A percentile compares a stretch with the other conserved stretches of the same genome.
These are phyloP conservation scores for Marchantia polymorpha DNA, from an alignment of 225 moss, liverwort and hornwort genomes.

Conservation along the genomic window DNA sequence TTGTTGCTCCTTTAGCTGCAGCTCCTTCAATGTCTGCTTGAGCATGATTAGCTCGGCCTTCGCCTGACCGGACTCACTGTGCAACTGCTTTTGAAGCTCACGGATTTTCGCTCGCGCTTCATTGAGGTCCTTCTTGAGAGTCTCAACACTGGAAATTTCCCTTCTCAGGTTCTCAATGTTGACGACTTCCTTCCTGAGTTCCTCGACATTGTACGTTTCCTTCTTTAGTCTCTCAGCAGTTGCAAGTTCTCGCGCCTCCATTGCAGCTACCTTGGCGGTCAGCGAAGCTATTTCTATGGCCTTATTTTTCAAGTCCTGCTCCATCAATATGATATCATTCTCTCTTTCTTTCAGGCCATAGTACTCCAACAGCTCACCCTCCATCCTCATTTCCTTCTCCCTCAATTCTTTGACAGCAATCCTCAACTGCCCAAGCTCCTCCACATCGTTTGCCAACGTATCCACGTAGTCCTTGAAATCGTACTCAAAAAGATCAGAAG, in stretches of 20 bases:
- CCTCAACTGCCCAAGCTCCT: slow-evolving; percentile 71
- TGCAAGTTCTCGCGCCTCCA: slow-evolving; percentile 50
- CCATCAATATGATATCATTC: slow-evolving; percentile 53
- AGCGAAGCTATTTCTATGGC: slow-evolving; percentile 37
- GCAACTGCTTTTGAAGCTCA: slow-evolving; percentile 73
- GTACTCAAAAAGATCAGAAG: slow-evolving; percentile 51
- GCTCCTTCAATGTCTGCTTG: slow-evolving; percentile 61
- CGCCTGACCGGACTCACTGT: slow-evolving; percentile 56
- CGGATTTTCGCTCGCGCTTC: slow-evolving; percentile 59
- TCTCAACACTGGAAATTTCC: slow-evolving; percentile 19
- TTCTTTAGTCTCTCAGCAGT: slow-evolving; percentile 12
- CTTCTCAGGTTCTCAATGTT: slow-evolving; percentile 20
- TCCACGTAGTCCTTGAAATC: slow-evolving; percentile 76
- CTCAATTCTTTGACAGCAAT: slow-evolving; percentile 61
- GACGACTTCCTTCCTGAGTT: slow-evolving; percentile 30
- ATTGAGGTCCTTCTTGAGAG: slow-evolving; percentile 63
- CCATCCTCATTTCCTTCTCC: slow-evolving; percentile 69
- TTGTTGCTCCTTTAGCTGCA: slow-evolving; percentile 59
- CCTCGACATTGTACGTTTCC: slow-evolving; percentile 34
- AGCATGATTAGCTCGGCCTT: slow-evolving; percentile 72
- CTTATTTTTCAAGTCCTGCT: slow-evolving; percentile 60
- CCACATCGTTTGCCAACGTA: slow-evolving; percentile 64
- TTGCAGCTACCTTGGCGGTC: slow-evolving; percentile 44
- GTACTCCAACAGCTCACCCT: slow-evolving; percentile 63
- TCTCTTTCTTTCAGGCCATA: slow-evolving; percentile 55